Base-by-base conservation (phyloP, 1,139 yeast species). In the Nakaseomyces kungkrabaensis region DNA sequence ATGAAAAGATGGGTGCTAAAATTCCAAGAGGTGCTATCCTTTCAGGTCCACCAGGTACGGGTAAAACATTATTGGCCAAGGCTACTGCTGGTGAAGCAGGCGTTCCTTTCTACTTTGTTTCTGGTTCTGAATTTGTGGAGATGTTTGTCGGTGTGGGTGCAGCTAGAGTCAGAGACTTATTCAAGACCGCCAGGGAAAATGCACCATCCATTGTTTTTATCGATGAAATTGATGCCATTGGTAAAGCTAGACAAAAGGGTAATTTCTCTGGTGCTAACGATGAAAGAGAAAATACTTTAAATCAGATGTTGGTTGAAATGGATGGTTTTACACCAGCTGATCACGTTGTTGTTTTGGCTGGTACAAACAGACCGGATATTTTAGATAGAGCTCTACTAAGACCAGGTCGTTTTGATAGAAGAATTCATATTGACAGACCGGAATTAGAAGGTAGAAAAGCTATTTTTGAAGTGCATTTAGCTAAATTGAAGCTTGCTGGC, bases 101-200 rank as follows among this genome's bases (percentile, higher is more conserved):
- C 47, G 98, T 92, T 44, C 97, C 98, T 38, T 92, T 92, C 64
- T 80, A 81, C 58, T 85, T 96, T 13, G 97, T 92, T 10, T 86
- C 96, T 5, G 98, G 97, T 58, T 89, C 97, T n/a, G 97, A 92
- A 66, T 92, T 92, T 59, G 96, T 92, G 17, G 98, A 92, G 69
- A 90, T 92, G 97, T 92, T 89, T 72, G 97, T 89, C 37, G 98
- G 98, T 73, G 97, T 92, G 13, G 98, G 98, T 72, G 97, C 98
- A 2, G 85, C 95, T 25, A 79, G 98, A 66, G 98, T 92, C 37
- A 87, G 98, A 66, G 97, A 92, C 66, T 73, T 92, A 62, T 92
- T 92, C 68, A 81, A 85, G 61, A 87, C 88, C 45, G 98, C 98
- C 4, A 80, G 97, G 66, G 87, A 85, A 63, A 82, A 84, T 67